phyloP scores from a whole-genome alignment of 2,329 filamentous ascomycete genomes.

The Didymella pinodella region DNA sequence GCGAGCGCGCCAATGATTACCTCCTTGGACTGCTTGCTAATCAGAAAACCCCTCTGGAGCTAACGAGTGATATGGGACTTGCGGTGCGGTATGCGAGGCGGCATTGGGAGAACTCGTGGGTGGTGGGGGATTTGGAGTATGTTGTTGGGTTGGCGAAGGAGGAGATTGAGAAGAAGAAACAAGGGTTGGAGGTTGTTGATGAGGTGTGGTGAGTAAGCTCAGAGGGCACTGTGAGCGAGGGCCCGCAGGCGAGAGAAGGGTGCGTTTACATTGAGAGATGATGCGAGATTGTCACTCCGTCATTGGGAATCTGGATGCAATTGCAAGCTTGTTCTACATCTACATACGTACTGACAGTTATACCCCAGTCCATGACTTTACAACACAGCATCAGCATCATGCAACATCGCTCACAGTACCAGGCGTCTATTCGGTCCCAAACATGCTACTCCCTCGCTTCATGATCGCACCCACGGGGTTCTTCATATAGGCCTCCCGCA shows the following conservation, averaged over 20 bases:
- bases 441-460: no score
- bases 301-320: not conserved
- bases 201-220: no score
- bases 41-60: slow-evolving; percentile 13
- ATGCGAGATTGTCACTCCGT: no score
- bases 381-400: no score
- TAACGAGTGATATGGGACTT: slow-evolving; percentile 15
- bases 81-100: slow-evolving; percentile 25
- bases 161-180: not conserved
- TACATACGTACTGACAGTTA: no score
- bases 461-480: no score
- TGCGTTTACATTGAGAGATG: no score
- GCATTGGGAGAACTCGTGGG: slow-evolving; percentile 21
- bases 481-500: no score
- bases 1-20: slow-evolving; percentile 16
- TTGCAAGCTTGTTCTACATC: not conserved
- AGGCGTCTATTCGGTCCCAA: not conserved
- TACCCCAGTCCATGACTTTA: no score
- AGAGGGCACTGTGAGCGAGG: no score
- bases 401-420: not conserved
- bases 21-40: slow-evolving; percentile 20
- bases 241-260: no score
- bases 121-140: not conserved
- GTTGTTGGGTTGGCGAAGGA: not conserved
- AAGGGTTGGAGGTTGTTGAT: not conserved